Conservation (phyloP, 2,329 filamentous ascomycete species). For the Onygenales sp. region DNA sequence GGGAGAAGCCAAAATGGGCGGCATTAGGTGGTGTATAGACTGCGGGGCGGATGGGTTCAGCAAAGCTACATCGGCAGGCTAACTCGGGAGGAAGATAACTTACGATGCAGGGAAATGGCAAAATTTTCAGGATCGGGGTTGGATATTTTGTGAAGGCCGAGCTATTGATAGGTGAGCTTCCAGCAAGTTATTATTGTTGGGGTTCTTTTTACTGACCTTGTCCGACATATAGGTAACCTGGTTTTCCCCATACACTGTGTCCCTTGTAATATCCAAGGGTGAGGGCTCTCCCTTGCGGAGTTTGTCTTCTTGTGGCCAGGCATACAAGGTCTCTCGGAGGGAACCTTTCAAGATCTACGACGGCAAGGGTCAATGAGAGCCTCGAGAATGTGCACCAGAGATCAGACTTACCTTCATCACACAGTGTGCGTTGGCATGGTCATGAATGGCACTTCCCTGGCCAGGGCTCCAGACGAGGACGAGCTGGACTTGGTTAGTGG, state of each 20-base stretch:
- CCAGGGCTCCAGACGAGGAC: conserved; percentile 84
- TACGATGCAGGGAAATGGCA: conserved; percentile 74
- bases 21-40: conserved; percentile 86
- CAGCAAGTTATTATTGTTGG: neutral
- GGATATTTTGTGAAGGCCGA: conserved; percentile 74
- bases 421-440: conserved; percentile 82
- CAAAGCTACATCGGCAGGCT: neutral
- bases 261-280: conserved; percentile 55
- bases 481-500: conserved; percentile 44
- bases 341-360: conserved; percentile 61
- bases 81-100: conserved; percentile 18
- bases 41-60: conserved; percentile 13
- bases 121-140: conserved; percentile 63
- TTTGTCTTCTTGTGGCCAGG: conserved; percentile 50
- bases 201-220: conserved; percentile 29
- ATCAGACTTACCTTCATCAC: conserved; percentile 58
- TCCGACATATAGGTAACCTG: conserved; percentile 87
- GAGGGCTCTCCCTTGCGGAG: conserved; percentile 37
- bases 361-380: neutral
- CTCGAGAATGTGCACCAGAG: neutral
- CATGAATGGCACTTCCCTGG: conserved; percentile 76
- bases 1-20: conserved; percentile 68
- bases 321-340: conserved; percentile 72
- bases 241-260: conserved; percentile 59
- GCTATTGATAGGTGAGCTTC: conserved; percentile 31